A percentile compares a stretch with the other conserved stretches of the same genome.
Evolutionary conservation across 1,284 basidiomycete genomes (phyloP).

Genomic region (Ganoderma multipileum): DNA sequence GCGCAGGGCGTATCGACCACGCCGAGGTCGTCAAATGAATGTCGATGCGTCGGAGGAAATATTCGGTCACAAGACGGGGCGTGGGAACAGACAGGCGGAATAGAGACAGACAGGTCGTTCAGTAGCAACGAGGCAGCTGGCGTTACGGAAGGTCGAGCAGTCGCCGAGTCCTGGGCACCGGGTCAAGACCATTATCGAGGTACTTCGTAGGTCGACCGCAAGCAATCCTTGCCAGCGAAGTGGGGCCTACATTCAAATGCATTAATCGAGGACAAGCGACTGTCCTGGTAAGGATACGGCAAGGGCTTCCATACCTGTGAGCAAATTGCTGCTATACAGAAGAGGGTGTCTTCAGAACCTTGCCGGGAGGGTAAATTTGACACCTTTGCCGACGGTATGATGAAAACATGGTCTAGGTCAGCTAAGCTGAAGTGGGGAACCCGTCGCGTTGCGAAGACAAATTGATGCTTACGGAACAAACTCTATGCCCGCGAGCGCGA

Average conservation of each 20-base stretch:
- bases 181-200: background rate
- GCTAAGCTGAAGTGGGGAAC: slow-evolving; percentile 11
- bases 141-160: background rate
- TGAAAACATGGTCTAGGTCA: slow-evolving; percentile 4
- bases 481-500: slow-evolving; percentile 23
- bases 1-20: background rate
- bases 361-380: background rate
- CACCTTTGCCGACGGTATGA: background rate
- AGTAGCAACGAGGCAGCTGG: slow-evolving; percentile 30
- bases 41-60: background rate
- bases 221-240: background rate
- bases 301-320: slow-evolving; percentile 1
- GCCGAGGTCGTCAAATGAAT: background rate
- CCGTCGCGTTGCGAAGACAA: slow-evolving; percentile 13
- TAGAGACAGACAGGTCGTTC: slow-evolving; percentile 15
- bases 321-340: background rate
- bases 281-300: slow-evolving; percentile 14
- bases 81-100: slow-evolving; percentile 15
- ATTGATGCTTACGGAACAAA: slow-evolving; percentile 19
- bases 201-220: background rate
- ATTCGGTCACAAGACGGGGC: slow-evolving; percentile 12
- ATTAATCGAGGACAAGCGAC: slow-evolving; percentile 18
- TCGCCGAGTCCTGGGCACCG: background rate
- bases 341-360: background rate
- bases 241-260: background rate